Evolutionary conservation across 2,329 filamentous ascomycete species (phyloP), one percentile per base, ranked within the genome.

Genomic region (Gnomoniopsis sp.): DNA sequence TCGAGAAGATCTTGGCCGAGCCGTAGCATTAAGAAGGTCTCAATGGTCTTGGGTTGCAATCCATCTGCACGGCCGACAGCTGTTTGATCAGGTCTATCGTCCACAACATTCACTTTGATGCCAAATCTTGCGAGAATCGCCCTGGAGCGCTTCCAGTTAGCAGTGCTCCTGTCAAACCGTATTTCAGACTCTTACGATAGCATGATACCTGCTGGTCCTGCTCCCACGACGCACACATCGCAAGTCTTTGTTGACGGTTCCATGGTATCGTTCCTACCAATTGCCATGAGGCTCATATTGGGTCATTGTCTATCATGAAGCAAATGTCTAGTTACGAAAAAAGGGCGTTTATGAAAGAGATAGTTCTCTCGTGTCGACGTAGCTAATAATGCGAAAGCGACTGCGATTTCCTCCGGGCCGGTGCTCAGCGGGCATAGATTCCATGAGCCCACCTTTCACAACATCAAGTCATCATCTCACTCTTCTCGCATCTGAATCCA

Each of bases 11-110:
- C 74, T 57, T 89, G 85, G 14, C 82, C 84, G 14, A 89, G 72
- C 22, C 85, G 77, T 73, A 89, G 81, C 71, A 89, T 86, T 62
- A 81, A 80, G 63, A 89, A 79, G 0, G 87, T 89, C 72, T 89
- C 87, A 63, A 90, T 88, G 0, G 86, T 87, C 71, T 89, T 89
- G 38, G 87, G 87, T 66, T 90, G 87, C 50, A 90, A 75, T 38
- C 87, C 87, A 70, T 89, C 87, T 59, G 86, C 86, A 68, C 76
- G 78, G 62, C 88, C 88, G 15, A 87, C 87, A 6, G 83, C 78
- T 1, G 89, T 92, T 66, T 84, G 84, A 65, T 88, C 82, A 26
- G 82, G 77, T 63, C 88, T 76, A 67, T 91, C 87, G 73, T 91
- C 89, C 51, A 91, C 77, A 43, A 91, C 79, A 41, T 80, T 78